These are phyloP conservation scores for Sedum album DNA, from an alignment of 164 flowering plant genomes.

Conservation along the genomic window DNA sequence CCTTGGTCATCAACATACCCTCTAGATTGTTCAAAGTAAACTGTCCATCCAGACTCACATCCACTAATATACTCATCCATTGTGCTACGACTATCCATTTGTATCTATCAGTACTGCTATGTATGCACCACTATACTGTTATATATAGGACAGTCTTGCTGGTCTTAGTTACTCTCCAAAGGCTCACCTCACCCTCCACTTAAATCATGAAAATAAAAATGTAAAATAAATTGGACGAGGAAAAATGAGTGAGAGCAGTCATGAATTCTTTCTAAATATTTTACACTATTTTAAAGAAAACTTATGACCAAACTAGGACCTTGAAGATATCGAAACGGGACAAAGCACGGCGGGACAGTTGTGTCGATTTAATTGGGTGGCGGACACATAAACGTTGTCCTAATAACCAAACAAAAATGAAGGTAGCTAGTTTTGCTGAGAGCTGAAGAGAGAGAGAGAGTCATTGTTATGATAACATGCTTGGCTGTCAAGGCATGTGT, in stretches of 20 bases:
- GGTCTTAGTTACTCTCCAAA: not conserved
- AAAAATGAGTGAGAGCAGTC: too few relatives aligned
- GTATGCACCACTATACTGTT: not conserved
- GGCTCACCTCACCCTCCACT: not conserved
- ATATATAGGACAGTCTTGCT: not conserved
- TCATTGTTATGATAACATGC: not conserved
- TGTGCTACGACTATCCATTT: not conserved
- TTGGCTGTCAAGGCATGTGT: constrained; percentile 6
- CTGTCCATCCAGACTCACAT: constrained; percentile 7
- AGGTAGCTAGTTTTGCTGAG: not conserved
- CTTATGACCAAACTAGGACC: not conserved
- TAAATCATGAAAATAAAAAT: too few relatives aligned
- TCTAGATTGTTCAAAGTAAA: constrained; percentile 2
- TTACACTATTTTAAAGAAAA: not conserved
- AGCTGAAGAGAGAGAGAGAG: not conserved
- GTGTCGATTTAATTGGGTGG: constrained; percentile 2
- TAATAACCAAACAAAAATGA: not conserved
- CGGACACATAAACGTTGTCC: not conserved
- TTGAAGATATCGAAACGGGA: not conserved
- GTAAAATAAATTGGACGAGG: too few relatives aligned
- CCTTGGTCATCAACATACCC: not conserved
- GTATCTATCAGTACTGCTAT: not conserved
- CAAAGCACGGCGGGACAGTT: not conserved
- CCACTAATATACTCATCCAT: constrained; percentile 4
- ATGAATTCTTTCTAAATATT: too few relatives aligned